phyloP scores from a whole-genome alignment of 1,284 basidiomycete species.

The Meripilus lineatus region DNA sequence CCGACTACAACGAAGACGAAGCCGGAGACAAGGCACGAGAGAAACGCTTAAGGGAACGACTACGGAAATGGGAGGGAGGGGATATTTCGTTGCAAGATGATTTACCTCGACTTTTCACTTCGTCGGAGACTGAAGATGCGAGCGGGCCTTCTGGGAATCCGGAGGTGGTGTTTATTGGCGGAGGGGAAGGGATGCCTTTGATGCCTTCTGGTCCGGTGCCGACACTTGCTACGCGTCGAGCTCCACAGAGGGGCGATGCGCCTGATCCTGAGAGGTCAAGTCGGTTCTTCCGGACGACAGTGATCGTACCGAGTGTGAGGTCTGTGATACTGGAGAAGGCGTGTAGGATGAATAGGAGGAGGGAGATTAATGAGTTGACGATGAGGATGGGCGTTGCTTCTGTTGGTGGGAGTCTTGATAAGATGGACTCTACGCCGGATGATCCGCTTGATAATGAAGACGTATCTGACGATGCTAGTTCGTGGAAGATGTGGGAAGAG shows the following conservation, averaged over 20 bases:
- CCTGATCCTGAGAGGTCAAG: background rate
- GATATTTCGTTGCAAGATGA: slow-evolving; percentile 54
- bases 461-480: slow-evolving; percentile 20
- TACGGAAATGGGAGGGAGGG: slow-evolving; percentile 67
- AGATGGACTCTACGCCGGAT: slow-evolving; percentile 24
- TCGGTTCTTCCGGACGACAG: slow-evolving; percentile 66
- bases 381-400: slow-evolving; percentile 76
- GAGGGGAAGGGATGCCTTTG: slow-evolving; percentile 17
- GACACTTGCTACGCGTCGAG: slow-evolving; percentile 2
- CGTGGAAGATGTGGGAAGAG: slow-evolving; percentile 57
- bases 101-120: slow-evolving; percentile 47
- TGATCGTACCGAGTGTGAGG: slow-evolving; percentile 64
- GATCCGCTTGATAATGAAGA: slow-evolving; percentile 12
- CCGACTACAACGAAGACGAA: slow-evolving; percentile 63
- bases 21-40: slow-evolving; percentile 61
- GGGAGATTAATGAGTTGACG: slow-evolving; percentile 73
- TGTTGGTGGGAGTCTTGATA: slow-evolving; percentile 64
- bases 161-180: slow-evolving; percentile 51
- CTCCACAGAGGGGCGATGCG: background rate
- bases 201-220: slow-evolving; percentile 16
- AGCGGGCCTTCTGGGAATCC: slow-evolving; percentile 28
- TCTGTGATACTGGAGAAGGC: slow-evolving; percentile 51
- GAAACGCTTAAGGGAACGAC: slow-evolving; percentile 57
- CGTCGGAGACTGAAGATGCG: slow-evolving; percentile 33
- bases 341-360: slow-evolving; percentile 55